phyloP scores from a whole-genome alignment of 179 eudicot species.

The Monotropa hypopitys region DNA sequence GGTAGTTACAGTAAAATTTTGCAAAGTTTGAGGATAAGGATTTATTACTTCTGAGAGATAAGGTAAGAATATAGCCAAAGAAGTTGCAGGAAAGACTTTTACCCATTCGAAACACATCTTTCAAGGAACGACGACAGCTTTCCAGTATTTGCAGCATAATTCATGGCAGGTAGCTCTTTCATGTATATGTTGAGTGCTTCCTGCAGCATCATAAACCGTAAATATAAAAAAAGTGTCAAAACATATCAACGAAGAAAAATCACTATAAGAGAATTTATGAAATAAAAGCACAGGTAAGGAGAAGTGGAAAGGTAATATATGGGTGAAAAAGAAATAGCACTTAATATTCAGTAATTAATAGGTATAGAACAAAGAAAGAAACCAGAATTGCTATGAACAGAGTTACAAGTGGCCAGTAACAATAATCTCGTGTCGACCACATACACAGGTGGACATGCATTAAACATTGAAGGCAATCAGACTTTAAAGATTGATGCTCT shows the following conservation, averaged over 20 bases:
- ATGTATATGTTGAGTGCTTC: slow-evolving; percentile 44
- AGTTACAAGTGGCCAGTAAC: background rate
- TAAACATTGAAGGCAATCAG: background rate
- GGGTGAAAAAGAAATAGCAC: background rate
- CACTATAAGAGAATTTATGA: background rate
- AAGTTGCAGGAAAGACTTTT: slow-evolving; percentile 4
- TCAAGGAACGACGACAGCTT: slow-evolving; percentile 73
- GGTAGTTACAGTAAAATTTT: background rate
- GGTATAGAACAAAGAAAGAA: background rate
- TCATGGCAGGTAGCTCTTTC: slow-evolving; percentile 80
- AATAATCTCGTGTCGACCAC: background rate
- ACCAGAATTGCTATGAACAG: background rate
- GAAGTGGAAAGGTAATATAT: background rate
- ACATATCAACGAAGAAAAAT: background rate
- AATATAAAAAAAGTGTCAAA: background rate
- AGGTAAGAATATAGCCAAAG: background rate
- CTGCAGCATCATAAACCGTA: slow-evolving; percentile 24
- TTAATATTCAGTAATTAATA: background rate
- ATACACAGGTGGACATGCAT: background rate
- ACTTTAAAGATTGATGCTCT: background rate
- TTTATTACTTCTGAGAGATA: background rate
- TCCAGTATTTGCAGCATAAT: slow-evolving; percentile 86
- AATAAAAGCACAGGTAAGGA: background rate
- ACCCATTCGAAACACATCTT: slow-evolving; percentile 83
- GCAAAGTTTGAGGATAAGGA: background rate